A percentile compares a stretch with the other conserved stretches of the same genome.
Conservation (phyloP, 2,329 filamentous ascomycete genomes). For the Delphinella strobiligena region DNA sequence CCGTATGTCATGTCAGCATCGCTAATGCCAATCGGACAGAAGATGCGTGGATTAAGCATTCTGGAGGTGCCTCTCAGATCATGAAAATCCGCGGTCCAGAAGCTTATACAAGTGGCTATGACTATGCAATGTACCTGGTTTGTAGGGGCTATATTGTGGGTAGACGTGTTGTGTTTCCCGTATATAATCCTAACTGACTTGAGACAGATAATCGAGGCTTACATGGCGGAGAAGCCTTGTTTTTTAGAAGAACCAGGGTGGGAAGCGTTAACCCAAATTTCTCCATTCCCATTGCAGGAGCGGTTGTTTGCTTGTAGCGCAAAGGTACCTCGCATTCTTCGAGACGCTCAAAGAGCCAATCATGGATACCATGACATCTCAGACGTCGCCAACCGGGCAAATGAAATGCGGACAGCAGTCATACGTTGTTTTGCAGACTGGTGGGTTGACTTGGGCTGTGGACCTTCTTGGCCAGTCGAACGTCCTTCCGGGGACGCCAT, state of each 20-base stretch:
- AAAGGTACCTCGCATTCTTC: constrained; percentile 5
- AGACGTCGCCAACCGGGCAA: constrained; percentile 1
- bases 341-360: constrained; percentile 1
- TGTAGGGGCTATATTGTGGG: constrained; percentile 6
- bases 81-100: constrained; percentile 6
- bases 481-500: constrained; percentile 4
- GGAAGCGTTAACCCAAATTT: constrained; percentile 2
- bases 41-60: constrained; percentile 6
- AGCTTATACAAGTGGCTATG: constrained; percentile 6
- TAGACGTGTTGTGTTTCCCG: too few species aligned
- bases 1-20: too few species aligned
- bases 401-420: background rate
- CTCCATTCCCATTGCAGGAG: constrained; percentile 1
- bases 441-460: background rate
- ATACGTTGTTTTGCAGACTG: constrained; percentile 3
- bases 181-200: too few species aligned
- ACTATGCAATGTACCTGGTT: constrained; percentile 8
- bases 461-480: constrained; percentile 2
- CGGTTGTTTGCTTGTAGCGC: constrained; percentile 4
- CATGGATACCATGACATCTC: constrained; percentile 2
- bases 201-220: constrained; percentile 6
- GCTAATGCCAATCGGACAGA: constrained; percentile 6
- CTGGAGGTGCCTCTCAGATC: constrained; percentile 3
- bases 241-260: constrained; percentile 6
- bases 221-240: constrained; percentile 3